A percentile compares a stretch with the other conserved stretches of the same genome.
These are phyloP conservation scores for Herpetomonas samuelpessoai DNA, from an alignment of 208 protist genomes.

Conservation along the genomic window DNA sequence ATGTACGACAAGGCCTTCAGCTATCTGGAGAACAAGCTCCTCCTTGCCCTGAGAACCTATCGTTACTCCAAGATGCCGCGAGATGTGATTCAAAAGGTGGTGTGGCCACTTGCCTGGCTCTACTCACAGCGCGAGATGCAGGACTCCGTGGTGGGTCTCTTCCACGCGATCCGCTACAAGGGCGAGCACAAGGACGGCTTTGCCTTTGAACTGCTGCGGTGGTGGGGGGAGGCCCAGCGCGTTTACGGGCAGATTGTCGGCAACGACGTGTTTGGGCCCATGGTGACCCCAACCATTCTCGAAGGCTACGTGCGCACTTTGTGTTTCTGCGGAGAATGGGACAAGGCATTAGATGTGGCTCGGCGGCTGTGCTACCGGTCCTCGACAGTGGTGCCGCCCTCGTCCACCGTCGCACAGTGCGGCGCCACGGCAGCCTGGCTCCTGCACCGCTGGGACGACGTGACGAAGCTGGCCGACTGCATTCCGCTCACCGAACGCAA, in stretches of 20 bases:
- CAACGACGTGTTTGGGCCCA: conserved; percentile 17
- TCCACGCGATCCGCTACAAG: conserved; percentile 76
- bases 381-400: conserved; percentile 13
- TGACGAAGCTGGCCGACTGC: conserved; percentile 66
- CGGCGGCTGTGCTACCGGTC: conserved; percentile 32
- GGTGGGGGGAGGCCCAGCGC: conserved; percentile 81
- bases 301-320: conserved; percentile 88
- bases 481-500: conserved; percentile 66
- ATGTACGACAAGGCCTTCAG: conserved; percentile 91
- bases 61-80: conserved; percentile 67
- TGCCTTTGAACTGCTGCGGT: conserved; percentile 81
- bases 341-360: conserved; percentile 54
- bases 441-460: conserved; percentile 78
- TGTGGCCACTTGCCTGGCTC: conserved; percentile 84
- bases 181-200: conserved; percentile 78
- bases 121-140: conserved; percentile 92
- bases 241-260: conserved; percentile 69
- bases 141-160: conserved; percentile 87
- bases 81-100: conserved; percentile 69
- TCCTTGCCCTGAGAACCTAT: conserved; percentile 60
- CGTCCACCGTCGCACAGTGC: conserved; percentile 65
- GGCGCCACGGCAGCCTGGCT: conserved; percentile 86
- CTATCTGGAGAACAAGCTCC: conserved; percentile 79
- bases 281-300: conserved; percentile 20
- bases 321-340: conserved; percentile 86